A percentile compares a stretch with the other conserved stretches of the same genome.
Conservation (phyloP, 768 basidiomycete genomes). For the Krasilnikovozyma curviuscula region DNA sequence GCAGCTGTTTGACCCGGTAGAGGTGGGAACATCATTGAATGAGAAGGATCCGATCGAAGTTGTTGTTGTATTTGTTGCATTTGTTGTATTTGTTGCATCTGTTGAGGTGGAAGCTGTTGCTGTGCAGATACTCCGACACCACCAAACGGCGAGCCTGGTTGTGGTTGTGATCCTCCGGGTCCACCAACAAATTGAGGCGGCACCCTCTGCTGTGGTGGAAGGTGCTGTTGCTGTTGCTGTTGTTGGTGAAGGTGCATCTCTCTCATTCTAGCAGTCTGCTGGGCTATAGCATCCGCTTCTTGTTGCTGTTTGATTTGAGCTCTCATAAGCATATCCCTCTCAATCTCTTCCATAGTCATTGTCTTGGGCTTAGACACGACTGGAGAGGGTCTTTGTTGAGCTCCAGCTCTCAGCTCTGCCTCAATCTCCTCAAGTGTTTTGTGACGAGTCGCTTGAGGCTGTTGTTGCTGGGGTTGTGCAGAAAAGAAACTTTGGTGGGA, state of each 20-base stretch:
- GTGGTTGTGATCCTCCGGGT: neutral
- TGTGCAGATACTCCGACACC: too few species aligned
- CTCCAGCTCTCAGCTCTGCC: conserved; percentile 18
- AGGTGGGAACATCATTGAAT: conserved; percentile 12
- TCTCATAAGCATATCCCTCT: conserved; percentile 22
- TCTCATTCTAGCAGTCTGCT: neutral
- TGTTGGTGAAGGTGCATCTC: neutral
- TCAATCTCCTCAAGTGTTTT: conserved; percentile 25
- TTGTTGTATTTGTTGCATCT: too few species aligned
- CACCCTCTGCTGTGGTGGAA: too few species aligned
- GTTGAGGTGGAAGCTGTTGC: too few species aligned
- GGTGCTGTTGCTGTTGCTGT: neutral
- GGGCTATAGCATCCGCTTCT: too few species aligned
- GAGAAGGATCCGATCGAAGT: conserved; percentile 3
- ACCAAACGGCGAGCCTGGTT: neutral
- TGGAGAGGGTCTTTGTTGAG: conserved; percentile 10
- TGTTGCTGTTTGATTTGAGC: conserved; percentile 1
- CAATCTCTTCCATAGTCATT: conserved; percentile 27
- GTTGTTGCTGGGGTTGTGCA: neutral
- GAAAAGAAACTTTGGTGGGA: conserved; percentile 3
- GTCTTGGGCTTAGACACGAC: conserved; percentile 16
- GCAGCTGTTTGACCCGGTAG: conserved; percentile 7
- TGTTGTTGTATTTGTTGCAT: too few species aligned
- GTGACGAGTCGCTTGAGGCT: neutral
- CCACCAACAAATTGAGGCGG: too few species aligned